These are phyloP conservation scores for Tillandsia leiboldiana DNA, from an alignment of 176 grass and related monocot genomes.

Conservation along the genomic window DNA sequence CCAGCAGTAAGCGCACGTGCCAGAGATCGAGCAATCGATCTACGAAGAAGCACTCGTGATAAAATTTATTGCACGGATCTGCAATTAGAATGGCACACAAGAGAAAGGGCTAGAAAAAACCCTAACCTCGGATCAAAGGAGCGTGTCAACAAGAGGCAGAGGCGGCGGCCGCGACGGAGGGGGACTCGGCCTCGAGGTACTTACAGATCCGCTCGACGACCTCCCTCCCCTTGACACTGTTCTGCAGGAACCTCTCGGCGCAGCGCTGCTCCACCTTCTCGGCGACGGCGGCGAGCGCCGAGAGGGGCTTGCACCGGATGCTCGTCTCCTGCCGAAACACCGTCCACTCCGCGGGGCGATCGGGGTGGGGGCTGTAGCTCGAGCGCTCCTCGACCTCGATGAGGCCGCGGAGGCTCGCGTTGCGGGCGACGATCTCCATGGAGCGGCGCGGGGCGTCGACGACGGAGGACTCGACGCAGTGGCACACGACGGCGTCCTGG, in stretches of 20 bases:
- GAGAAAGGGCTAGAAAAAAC: not conserved
- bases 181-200: conserved; percentile 62
- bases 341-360: conserved; percentile 71
- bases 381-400: conserved; percentile 81
- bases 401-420: conserved; percentile 60
- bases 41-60: no score
- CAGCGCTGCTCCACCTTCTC: conserved; percentile 81
- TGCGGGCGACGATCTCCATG: conserved; percentile 80
- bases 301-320: conserved; percentile 72
- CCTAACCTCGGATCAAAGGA: conserved; percentile 1
- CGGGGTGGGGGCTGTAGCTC: conserved; percentile 60
- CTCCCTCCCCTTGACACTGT: conserved; percentile 74
- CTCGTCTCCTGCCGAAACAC: conserved; percentile 77
- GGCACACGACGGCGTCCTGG: conserved; percentile 68
- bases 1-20: no score
- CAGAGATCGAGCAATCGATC: no score
- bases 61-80: no score
- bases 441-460: conserved; percentile 50
- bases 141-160: conserved; percentile 5
- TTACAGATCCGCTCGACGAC: conserved; percentile 90
- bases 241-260: conserved; percentile 77
- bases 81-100: not conserved
- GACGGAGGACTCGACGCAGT: conserved; percentile 78
- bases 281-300: conserved; percentile 65
- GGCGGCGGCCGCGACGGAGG: conserved; percentile 17